Conservation (phyloP, 179 eudicot genomes). For the Beta lomatogona region DNA sequence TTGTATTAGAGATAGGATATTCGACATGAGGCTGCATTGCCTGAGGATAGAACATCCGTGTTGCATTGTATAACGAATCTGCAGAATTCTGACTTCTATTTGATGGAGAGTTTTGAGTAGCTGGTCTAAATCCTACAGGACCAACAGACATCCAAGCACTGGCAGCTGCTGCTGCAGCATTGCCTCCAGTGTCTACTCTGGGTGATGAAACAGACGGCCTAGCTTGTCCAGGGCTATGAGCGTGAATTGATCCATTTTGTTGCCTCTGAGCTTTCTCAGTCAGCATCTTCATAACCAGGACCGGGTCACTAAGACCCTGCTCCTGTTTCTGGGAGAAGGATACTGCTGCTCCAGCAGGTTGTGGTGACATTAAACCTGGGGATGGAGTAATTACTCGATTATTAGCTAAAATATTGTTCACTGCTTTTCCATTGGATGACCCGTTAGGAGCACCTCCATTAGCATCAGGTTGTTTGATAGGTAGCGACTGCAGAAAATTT, state of each 20-base stretch:
- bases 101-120: conserved; percentile 39
- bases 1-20: conserved; percentile 37
- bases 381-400: conserved; percentile 38
- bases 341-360: conserved; percentile 28
- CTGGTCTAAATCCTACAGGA: conserved; percentile 53
- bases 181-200: conserved; percentile 48
- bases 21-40: conserved; percentile 55
- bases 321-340: conserved; percentile 53
- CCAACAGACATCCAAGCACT: conserved; percentile 91
- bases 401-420: conserved; percentile 37
- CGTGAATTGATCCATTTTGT: conserved; percentile 43
- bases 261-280: conserved; percentile 71
- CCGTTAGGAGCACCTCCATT: conserved; percentile 47
- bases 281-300: conserved; percentile 78
- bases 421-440: conserved; percentile 39
- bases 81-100: conserved; percentile 51
- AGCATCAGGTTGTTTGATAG: conserved; percentile 33
- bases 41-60: conserved; percentile 54
- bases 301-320: conserved; percentile 83
- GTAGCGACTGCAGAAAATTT: conserved; percentile 41
- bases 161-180: conserved; percentile 77
- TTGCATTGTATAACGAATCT: conserved; percentile 43
- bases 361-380: conserved; percentile 33
- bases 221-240: conserved; percentile 30
- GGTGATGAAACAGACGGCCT: conserved; percentile 42